Evolutionary conservation across 306 rosid species (phyloP).

Genomic region (Lupinus albus): DNA sequence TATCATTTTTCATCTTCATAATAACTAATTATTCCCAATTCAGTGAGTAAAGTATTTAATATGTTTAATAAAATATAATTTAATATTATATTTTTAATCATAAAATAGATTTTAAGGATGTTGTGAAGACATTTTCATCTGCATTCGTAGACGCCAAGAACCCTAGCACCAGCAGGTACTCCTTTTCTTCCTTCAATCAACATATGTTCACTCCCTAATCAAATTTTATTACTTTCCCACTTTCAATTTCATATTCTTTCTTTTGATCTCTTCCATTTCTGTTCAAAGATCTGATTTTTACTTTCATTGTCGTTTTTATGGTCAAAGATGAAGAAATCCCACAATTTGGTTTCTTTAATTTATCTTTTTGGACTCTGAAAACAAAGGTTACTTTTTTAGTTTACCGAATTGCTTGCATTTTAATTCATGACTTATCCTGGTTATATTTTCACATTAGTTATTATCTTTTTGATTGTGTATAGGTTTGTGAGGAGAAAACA

Average conservation of each 20-base stretch:
- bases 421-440: background rate
- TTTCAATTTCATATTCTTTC: slow-evolving; percentile 34
- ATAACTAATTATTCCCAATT: no score
- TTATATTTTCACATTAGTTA: background rate
- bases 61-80: no score
- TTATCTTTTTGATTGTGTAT: slow-evolving; percentile 26
- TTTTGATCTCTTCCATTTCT: slow-evolving; percentile 31
- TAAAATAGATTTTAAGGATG: no score
- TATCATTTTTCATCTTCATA: no score
- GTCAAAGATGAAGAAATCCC: slow-evolving; percentile 24
- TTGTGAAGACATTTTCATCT: no score
- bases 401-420: slow-evolving; percentile 13
- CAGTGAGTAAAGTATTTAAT: no score
- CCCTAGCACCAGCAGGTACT: slow-evolving; percentile 41
- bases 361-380: no score
- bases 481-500: slow-evolving; percentile 37
- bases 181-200: slow-evolving; percentile 9
- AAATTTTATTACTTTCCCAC: background rate
- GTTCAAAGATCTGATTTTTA: slow-evolving; percentile 43
- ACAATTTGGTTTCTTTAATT: no score
- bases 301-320: no score
- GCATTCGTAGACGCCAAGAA: slow-evolving; percentile 30
- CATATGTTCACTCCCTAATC: slow-evolving; percentile 5
- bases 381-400: slow-evolving; percentile 28
- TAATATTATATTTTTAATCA: no score